phyloP scores from a whole-genome alignment of 2,329 filamentous ascomycete genomes.

The Trichoderma sp. region DNA sequence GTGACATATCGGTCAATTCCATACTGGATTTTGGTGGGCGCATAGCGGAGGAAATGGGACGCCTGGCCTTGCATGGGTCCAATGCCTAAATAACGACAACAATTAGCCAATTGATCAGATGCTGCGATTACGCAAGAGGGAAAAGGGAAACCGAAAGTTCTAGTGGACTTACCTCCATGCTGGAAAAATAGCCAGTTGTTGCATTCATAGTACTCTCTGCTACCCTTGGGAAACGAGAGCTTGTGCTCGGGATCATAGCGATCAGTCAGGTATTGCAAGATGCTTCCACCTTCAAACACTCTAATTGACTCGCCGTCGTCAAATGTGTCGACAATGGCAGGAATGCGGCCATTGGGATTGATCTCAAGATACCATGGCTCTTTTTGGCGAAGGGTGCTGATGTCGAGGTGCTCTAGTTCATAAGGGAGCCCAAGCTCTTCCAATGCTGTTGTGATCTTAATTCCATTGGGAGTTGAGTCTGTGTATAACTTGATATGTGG shows the following conservation, averaged over 20 bases:
- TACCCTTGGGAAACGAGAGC: not conserved
- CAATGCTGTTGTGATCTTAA: not conserved
- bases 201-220: not conserved
- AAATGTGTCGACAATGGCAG: conserved; percentile 7
- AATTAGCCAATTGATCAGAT: not conserved
- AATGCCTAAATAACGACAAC: not conserved
- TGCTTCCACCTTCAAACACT: conserved; percentile 7
- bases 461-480: conserved; percentile 2
- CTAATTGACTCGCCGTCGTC: conserved; percentile 2
- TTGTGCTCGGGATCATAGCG: not conserved
- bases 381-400: conserved; percentile 3
- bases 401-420: not conserved
- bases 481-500: conserved; percentile 12
- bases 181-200: conserved; percentile 2
- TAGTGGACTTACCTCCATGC: not conserved
- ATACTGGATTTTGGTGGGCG: not conserved
- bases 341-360: conserved; percentile 1
- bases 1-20: not conserved
- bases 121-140: not conserved
- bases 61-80: not conserved
- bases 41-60: not conserved
- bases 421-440: not conserved
- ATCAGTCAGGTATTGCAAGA: conserved; percentile 7
- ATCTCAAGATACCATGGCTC: conserved; percentile 10
- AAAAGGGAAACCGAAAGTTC: no score